Evolutionary conservation across 208 protist genomes (phyloP), one percentile per base, ranked within the genome.

Genomic region (Leishmania amazonensis): DNA sequence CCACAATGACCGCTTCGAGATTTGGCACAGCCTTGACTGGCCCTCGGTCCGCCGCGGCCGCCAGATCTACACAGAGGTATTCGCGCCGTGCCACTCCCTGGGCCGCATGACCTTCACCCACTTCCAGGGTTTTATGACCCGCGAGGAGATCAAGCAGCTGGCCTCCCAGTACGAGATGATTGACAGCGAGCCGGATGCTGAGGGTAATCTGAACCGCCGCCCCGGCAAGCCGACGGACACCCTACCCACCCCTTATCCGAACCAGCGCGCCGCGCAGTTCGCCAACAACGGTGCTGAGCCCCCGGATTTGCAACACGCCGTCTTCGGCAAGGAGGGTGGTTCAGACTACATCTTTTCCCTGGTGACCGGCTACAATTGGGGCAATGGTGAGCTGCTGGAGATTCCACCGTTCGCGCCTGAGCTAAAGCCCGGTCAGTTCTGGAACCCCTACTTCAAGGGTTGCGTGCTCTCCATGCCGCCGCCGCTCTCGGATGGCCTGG

Each of bases 391-490:
- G 86, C 89, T 97, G 74, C 78, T 97, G 85, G 89, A 93, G 76
- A 85, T 97, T 71, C 94, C 94, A 9, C 94, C 94, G 24, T 97
- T 95, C 74, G 92, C 92, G 65, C 92, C 92, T 40, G 92, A 97
- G 85, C 75, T 95, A 78, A 95, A 96, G 88, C 92, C 95, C 21
- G 93, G 93, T 9, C 94, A 99, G 78, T 97, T 99, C 90, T 99
- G 97, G 90, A 99, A 99, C 89, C 98, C 99, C 15, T 99, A 99
- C 94, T 99, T 99, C 89, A 95, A 99, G 83, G 99, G 99, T 76
- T 98, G 97, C 79, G 94, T 98, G 65, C 98, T 99, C 85, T 98
- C 95, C 81, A 99, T 99, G 99, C 97, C 98, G 19, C 97, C 93
- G 58, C 98, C 98, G 21, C 92, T 99, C 2, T 97, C 95, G 40